Base-by-base conservation (phyloP, 306 rosid genomes). In the Bauhinia variegata region DNA sequence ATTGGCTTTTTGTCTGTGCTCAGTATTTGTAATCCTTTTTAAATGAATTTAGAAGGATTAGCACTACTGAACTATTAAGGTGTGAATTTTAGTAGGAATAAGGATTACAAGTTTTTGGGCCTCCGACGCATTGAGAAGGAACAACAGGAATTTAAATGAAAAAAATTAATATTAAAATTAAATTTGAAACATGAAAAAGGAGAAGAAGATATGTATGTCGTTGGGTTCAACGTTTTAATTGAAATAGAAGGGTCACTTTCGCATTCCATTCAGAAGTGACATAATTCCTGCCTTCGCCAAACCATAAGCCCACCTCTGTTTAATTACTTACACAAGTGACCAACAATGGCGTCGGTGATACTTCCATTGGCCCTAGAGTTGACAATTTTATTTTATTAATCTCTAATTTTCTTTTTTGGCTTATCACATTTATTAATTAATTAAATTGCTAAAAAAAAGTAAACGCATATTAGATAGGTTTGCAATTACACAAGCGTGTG, bases 321-420 rank as follows among this genome's bases (percentile, higher is more conserved):
- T 41, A 9, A 41, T 70, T 51, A 44, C 34, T 43, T 15, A 44
- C 51, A 13, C 18, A 14, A 14, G 75, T 33, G 63, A 58, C 28
- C 9, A 8, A 50, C 36, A 66, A 23, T 23, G 28, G 33, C 66
- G 82, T 78, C 82, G 82, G 82, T 66, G 78, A 48, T 44, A 56
- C 61, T 23, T 28, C 60, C 8, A 19, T 4, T 17, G 30, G 39
- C 11, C 43, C 46, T 16, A 7, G 5, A 12, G 6, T 34, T 19
- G 5, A 31, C 10, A n/a, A 12, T 47, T 67, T 67, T 39, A 1
- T 52, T 66, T 61, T 41, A n/a, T n/a, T n/a, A n/a, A n/a, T n/a
- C n/a, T n/a, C n/a, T 17, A 2, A 12, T 5, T 37, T 54, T 38
- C 11, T 33, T 55, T 49, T 9, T 11, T 49, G 37, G 4, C 12